Conservation (phyloP, 768 basidiomycete species). For the Xerocomellus intermedius region DNA sequence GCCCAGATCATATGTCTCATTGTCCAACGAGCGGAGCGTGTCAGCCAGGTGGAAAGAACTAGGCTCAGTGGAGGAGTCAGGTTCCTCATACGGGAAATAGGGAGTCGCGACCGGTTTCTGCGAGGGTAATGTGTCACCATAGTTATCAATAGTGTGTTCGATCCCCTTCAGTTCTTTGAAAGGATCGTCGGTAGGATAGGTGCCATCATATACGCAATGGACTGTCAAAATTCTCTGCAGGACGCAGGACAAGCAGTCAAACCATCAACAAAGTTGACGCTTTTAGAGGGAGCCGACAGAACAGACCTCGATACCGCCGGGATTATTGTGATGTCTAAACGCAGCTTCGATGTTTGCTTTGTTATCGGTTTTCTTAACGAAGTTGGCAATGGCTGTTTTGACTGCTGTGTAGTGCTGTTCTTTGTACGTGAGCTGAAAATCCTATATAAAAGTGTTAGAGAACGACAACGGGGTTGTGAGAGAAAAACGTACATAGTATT, state of each 20-base stretch:
- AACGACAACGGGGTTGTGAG: neutral
- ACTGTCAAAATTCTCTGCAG: neutral
- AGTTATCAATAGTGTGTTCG: neutral
- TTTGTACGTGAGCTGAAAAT: conserved; percentile 1
- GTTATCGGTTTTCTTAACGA: neutral
- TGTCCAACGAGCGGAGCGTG: neutral
- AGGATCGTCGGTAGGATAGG: neutral
- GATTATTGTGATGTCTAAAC: neutral
- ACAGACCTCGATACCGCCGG: neutral
- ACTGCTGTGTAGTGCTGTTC: neutral
- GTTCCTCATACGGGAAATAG: neutral
- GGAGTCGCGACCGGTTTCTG: neutral
- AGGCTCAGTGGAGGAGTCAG: neutral
- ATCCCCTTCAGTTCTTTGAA: neutral
- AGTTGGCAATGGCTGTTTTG: conserved; percentile 2
- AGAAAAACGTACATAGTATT: conserved; percentile 1
- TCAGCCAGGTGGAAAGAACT: neutral
- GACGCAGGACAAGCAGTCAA: neutral
- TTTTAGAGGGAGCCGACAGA: neutral
- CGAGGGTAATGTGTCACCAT: neutral
- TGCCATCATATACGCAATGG: neutral
- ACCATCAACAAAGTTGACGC: neutral
- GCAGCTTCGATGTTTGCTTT: conserved; percentile 8
- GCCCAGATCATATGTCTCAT: neutral
- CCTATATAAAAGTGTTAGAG: neutral